Percentiles rank a stretch among this genome's conserved stretches.
phyloP scores from a whole-genome alignment of 2,329 filamentous ascomycete species.

The Eutypa lata region DNA sequence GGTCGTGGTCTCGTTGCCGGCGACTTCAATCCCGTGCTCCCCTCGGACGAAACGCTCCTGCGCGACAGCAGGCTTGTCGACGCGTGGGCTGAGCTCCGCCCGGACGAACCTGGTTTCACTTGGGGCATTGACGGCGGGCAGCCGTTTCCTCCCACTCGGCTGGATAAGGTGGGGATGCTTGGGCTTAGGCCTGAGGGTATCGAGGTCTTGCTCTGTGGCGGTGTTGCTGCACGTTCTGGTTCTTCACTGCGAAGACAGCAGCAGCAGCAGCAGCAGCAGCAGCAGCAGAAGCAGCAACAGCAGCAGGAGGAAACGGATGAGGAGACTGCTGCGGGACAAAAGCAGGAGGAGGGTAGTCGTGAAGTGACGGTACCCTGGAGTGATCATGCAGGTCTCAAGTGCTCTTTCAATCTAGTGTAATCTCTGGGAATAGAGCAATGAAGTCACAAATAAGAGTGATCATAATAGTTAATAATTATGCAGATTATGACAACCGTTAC shows the following conservation, averaged over 20 bases:
- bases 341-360: background rate
- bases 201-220: background rate
- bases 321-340: no score
- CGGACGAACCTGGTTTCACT: slow-evolving; percentile 30
- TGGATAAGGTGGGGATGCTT: slow-evolving; percentile 35
- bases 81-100: slow-evolving; percentile 28
- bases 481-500: no score
- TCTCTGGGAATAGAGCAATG: no score
- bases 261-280: no score
- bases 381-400: background rate
- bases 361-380: background rate
- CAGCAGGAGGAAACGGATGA: no score
- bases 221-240: background rate
- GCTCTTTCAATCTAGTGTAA: no score
- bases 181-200: slow-evolving; percentile 15
- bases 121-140: slow-evolving; percentile 34
- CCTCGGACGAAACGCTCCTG: slow-evolving; percentile 30
- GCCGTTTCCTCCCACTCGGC: slow-evolving; percentile 28
- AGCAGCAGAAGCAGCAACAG: no score
- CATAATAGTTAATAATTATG: no score
- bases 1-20: slow-evolving; percentile 34
- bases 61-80: slow-evolving; percentile 31
- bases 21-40: slow-evolving; percentile 37
- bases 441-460: no score
- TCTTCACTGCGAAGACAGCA: background rate